Conservation (phyloP, 225 moss, liverwort and hornwort species). For the Sphagnum contortum region DNA sequence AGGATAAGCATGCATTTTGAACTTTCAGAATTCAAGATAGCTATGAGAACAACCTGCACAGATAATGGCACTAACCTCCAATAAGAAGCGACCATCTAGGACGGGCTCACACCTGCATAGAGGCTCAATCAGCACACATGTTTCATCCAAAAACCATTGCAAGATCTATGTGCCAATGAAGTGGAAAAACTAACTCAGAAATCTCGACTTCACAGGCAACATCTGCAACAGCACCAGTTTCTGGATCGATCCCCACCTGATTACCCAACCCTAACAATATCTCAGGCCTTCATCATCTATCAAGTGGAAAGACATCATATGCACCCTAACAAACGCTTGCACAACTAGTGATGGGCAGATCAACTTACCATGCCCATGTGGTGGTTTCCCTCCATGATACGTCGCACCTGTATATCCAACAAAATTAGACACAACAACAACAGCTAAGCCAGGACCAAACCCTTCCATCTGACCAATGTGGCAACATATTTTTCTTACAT, state of each 20-base stretch:
- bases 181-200: slow-evolving; percentile 54
- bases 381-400: slow-evolving; percentile 88
- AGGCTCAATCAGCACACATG: not conserved
- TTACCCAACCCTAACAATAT: slow-evolving; percentile 8
- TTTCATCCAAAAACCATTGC: no score
- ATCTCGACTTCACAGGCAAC: slow-evolving; percentile 94
- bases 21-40: no score
- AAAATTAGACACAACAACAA: not conserved
- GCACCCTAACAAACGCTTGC: not conserved
- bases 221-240: slow-evolving; percentile 43
- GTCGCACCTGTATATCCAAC: slow-evolving; percentile 54
- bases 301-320: no score
- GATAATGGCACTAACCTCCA: slow-evolving; percentile 45
- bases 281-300: not conserved
- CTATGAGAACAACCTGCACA: no score
- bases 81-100: slow-evolving; percentile 70
- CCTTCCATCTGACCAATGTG: no score
- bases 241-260: slow-evolving; percentile 56
- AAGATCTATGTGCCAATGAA: not conserved
- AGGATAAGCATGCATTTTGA: no score
- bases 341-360: not conserved
- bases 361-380: slow-evolving; percentile 87
- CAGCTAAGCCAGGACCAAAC: no score
- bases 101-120: slow-evolving; percentile 68
- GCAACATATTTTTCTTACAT: no score